phyloP scores from a whole-genome alignment of 805 yeast genomes.

The Komagataella kurtzmanii region DNA sequence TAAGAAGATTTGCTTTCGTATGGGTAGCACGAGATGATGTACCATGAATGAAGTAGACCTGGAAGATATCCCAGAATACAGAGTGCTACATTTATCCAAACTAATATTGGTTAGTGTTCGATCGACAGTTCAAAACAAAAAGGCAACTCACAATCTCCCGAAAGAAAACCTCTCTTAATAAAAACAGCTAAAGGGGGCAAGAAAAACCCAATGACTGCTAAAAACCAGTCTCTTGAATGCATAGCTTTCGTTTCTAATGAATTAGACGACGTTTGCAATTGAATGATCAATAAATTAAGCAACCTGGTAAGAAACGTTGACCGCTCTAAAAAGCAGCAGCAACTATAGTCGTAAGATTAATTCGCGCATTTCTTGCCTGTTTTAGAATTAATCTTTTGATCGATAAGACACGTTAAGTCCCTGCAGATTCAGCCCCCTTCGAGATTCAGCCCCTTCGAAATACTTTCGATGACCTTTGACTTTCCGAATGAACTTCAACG shows the following conservation, averaged over 20 bases:
- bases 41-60: slow-evolving; percentile 67
- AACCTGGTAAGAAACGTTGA: too few species aligned
- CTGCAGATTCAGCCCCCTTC: too few species aligned
- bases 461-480: too few species aligned
- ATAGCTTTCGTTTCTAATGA: not conserved
- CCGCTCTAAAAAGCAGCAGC: too few species aligned
- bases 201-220: slow-evolving; percentile 55
- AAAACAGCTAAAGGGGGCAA: slow-evolving; percentile 65
- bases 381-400: too few species aligned
- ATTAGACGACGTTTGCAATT: not conserved
- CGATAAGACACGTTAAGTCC: too few species aligned
- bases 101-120: slow-evolving; percentile 7
- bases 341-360: too few species aligned
- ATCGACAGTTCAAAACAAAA: not conserved
- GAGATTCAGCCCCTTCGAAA: too few species aligned
- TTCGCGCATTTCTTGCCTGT: too few species aligned
- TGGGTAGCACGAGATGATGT: slow-evolving; percentile 67
- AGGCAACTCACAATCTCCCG: slow-evolving; percentile 34
- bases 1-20: slow-evolving; percentile 14
- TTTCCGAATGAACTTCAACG: too few species aligned
- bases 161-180: slow-evolving; percentile 47
- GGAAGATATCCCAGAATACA: slow-evolving; percentile 66
- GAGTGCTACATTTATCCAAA: slow-evolving; percentile 49
- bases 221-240: slow-evolving; percentile 25
- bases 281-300: too few species aligned